Percentiles rank a stretch among this genome's conserved stretches.
Evolutionary conservation across 2,329 filamentous ascomycete species (phyloP).

Genomic region (Ophiostoma tasmaniense): DNA sequence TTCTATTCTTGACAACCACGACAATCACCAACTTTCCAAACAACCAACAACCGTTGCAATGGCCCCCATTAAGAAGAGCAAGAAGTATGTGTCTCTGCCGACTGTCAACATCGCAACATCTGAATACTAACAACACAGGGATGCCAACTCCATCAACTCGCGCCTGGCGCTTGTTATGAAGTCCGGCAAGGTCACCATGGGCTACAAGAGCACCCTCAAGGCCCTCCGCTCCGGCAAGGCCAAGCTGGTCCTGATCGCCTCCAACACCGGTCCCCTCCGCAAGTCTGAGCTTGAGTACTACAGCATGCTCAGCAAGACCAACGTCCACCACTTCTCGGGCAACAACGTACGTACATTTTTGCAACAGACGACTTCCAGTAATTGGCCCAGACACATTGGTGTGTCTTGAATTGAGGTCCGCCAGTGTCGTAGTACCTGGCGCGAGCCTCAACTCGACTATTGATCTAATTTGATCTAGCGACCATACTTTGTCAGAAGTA

Average conservation of each 20-base stretch:
- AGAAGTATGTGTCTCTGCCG: constrained; percentile 27
- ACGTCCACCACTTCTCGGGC: constrained; percentile 94
- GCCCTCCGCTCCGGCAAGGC: constrained; percentile 61
- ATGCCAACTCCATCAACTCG: constrained; percentile 41
- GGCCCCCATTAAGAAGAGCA: constrained; percentile 58
- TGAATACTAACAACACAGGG: constrained; percentile 10
- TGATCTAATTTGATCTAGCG: neutral
- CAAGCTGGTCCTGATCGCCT: constrained; percentile 85
- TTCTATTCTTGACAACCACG: constrained; percentile 8
- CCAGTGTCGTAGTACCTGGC: neutral
- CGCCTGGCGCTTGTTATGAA: constrained; percentile 56
- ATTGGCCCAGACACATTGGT: constrained; percentile 16
- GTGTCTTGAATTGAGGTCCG: neutral
- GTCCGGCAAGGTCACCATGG: constrained; percentile 72
- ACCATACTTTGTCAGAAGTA: neutral
- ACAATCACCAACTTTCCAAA: constrained; percentile 16
- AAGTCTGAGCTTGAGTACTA: constrained; percentile 98
- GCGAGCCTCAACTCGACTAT: neutral
- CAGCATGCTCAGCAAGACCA: constrained; percentile 85
- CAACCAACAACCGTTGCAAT: constrained; percentile 41
- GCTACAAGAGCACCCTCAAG: constrained; percentile 65
- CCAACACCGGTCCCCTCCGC: constrained; percentile 94
- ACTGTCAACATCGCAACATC: neutral
- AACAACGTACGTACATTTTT: constrained; percentile 78
- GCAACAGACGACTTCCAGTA: constrained; percentile 14